Conservation (phyloP, 805 yeast genomes). For the Saccharomycopsis vini region DNA sequence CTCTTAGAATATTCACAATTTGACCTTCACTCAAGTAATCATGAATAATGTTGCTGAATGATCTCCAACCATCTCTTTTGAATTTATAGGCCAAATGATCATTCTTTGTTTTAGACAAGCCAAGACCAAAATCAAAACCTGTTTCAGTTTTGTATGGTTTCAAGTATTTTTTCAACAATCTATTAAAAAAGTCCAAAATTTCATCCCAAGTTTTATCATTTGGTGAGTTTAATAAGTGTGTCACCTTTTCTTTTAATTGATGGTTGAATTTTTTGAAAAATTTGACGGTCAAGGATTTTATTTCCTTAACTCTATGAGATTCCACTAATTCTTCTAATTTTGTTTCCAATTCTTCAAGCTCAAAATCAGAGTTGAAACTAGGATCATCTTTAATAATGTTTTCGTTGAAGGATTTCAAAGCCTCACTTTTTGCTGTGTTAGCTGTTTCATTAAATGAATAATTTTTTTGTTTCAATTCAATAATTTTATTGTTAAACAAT, state of each 20-base stretch:
- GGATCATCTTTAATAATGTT: slow-evolving; percentile 22
- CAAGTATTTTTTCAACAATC: slow-evolving; percentile 26
- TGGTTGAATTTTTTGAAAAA: slow-evolving; percentile 37
- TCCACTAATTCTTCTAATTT: slow-evolving; percentile 26
- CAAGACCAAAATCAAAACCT: slow-evolving; percentile 56
- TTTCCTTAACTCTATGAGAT: slow-evolving; percentile 31
- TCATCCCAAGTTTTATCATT: slow-evolving; percentile 52
- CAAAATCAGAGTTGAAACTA: slow-evolving; percentile 8
- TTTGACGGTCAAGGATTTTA: slow-evolving; percentile 34
- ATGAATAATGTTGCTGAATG: slow-evolving; percentile 47
- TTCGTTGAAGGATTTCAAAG: slow-evolving; percentile 19
- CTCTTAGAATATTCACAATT: slow-evolving; percentile 57
- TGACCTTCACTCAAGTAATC: slow-evolving; percentile 60
- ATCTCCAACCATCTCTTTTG: slow-evolving; percentile 53
- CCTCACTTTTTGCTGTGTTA: neutral
- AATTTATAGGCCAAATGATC: slow-evolving; percentile 34
- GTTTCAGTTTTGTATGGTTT: slow-evolving; percentile 22
- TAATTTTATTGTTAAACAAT: slow-evolving; percentile 24
- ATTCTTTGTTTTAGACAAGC: slow-evolving; percentile 40
- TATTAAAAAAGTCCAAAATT: slow-evolving; percentile 37
- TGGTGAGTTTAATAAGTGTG: slow-evolving; percentile 42
- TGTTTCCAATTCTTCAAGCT: slow-evolving; percentile 23
- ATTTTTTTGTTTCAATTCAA: slow-evolving; percentile 17
- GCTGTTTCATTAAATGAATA: slow-evolving; percentile 5
- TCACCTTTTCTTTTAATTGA: slow-evolving; percentile 42